Evolutionary conservation across 2,329 filamentous ascomycete species (phyloP).

Genomic region (Mycosphaerelloides madeirae): DNA sequence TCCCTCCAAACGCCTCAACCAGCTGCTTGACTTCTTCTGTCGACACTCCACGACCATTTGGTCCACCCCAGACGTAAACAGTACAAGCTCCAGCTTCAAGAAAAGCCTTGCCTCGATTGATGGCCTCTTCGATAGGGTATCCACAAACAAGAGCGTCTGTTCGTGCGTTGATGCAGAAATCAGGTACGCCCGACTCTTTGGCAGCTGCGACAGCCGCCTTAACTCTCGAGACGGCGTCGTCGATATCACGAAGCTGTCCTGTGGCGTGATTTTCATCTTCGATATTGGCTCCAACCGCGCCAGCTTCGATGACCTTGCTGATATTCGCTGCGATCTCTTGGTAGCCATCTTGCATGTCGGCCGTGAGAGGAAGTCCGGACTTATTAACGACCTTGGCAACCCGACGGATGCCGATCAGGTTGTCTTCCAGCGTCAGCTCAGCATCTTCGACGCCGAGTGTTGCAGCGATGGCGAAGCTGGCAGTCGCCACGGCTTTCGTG

Average conservation of each 20-base stretch:
- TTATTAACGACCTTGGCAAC: constrained; percentile 43
- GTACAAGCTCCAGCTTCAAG: constrained; percentile 55
- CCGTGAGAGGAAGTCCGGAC: constrained; percentile 48
- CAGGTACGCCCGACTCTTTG: constrained; percentile 45
- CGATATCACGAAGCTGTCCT: constrained; percentile 36
- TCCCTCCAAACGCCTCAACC: constrained; percentile 47
- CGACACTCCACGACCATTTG: constrained; percentile 39
- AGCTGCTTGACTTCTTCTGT: constrained; percentile 46
- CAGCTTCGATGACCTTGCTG: constrained; percentile 43
- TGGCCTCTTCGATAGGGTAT: constrained; percentile 43
- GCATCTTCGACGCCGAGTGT: constrained; percentile 32
- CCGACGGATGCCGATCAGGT: constrained; percentile 45
- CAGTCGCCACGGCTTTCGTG: constrained; percentile 38
- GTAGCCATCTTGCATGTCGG: constrained; percentile 60
- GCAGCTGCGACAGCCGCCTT: constrained; percentile 42
- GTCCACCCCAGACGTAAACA: constrained; percentile 58
- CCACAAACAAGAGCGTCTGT: constrained; percentile 51
- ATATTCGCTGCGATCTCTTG: constrained; percentile 47
- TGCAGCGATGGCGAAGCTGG: constrained; percentile 33
- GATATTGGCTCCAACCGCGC: constrained; percentile 56
- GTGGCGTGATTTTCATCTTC: constrained; percentile 48
- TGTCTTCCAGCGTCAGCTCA: constrained; percentile 47
- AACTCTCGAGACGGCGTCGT: constrained; percentile 49
- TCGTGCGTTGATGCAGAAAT: constrained; percentile 56
- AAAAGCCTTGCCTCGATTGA: constrained; percentile 53